A percentile compares a stretch with the other conserved stretches of the same genome.
phyloP scores from a whole-genome alignment of 2,329 filamentous ascomycete genomes.

The Beauveria australis region DNA sequence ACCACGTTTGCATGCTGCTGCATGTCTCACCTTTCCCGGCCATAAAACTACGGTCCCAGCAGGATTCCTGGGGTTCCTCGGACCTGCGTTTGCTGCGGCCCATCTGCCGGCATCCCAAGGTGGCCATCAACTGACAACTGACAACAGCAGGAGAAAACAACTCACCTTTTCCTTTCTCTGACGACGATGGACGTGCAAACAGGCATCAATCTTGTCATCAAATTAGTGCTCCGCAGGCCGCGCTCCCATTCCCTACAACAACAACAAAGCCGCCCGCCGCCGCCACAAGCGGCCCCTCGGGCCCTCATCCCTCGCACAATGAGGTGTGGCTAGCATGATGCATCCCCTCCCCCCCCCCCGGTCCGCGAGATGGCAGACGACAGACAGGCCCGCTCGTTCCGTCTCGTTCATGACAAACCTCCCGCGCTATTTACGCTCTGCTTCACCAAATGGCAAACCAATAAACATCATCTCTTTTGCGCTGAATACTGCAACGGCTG shows the following conservation, averaged over 20 bases:
- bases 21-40: no score
- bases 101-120: neutral
- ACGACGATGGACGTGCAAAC: no score
- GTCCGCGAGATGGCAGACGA: neutral
- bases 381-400: neutral
- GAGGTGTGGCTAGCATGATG: neutral
- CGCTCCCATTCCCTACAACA: no score
- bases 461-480: neutral
- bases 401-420: neutral
- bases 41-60: no score
- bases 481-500: neutral
- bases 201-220: no score
- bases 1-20: no score
- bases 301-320: neutral
- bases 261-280: no score
- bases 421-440: no score
- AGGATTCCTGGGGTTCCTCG: neutral
- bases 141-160: neutral
- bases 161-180: neutral
- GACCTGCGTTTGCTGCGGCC: constrained; percentile 1
- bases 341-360: no score
- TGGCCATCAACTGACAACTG: neutral
- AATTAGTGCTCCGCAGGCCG: no score
- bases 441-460: neutral
- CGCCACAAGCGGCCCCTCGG: no score